Evolutionary conservation across 2,329 filamentous ascomycete genomes (phyloP), one percentile per base, ranked within the genome.

Genomic region (Curvularia spicifera): DNA sequence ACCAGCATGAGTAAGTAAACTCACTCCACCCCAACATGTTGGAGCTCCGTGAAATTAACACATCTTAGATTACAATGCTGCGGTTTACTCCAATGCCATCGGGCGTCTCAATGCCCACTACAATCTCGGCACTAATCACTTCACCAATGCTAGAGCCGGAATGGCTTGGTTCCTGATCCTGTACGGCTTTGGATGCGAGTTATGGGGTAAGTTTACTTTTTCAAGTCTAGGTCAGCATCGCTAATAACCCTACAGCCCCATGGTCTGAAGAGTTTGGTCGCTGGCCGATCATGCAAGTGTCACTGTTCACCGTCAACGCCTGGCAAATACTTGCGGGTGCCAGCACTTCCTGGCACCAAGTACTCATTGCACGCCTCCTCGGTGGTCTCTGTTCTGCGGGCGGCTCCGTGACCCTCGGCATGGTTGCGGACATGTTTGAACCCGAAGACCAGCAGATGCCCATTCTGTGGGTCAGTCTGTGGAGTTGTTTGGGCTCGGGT

Each of bases 121-220:
- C 68, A 66, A 78, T 51, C 59, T 70, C 29, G 61, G 65, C 12
- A 51, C 8, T 9, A 63, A 68, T 22, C 64, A 68, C 44, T 60
- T 67, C 18, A 88, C 73, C 67, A 54, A 80, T 75, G 63, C 80
- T 72, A 63, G 78, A 35, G 63, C 66, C 7, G 91, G 91, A 69
- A 89, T 90, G 66, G 88, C 90, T 79, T 86, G 92, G 64, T 95
- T 93, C 78, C 78, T 95, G 45, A 83, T 95, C 43, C 75, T 88
- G 1, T 95, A 95, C 72, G 91, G 90, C 29, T 92, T 95, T 71
- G 91, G 91, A 24, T 95, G 91, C 73, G 91, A 95, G 75, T 82
- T 94, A 0, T 95, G 91, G 91, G 35, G 35, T 37, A 37, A 18
- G 35, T 37, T 5, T 37, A 15, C 35, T 7, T 37, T 5, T 18